phyloP scores from a whole-genome alignment of 2,329 filamentous ascomycete species.

The Aspergillus sojae region DNA sequence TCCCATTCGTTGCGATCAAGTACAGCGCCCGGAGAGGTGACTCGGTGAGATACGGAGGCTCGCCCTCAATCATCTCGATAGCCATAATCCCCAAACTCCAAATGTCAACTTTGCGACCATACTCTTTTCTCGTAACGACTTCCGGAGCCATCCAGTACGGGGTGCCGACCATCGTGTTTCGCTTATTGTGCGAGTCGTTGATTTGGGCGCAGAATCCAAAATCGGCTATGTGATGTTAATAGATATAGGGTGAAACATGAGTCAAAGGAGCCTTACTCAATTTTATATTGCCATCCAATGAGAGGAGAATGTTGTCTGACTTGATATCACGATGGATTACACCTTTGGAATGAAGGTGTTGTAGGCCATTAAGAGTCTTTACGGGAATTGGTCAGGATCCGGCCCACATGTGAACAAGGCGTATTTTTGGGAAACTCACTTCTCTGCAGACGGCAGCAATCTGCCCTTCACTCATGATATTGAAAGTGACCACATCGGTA shows the following conservation, averaged over 20 bases:
- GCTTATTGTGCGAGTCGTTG: constrained; percentile 94
- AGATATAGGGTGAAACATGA: not conserved
- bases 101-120: constrained; percentile 97
- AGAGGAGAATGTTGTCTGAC: constrained; percentile 95
- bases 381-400: constrained; percentile 21
- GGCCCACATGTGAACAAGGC: not conserved
- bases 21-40: constrained; percentile 90
- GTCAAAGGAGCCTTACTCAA: constrained; percentile 68
- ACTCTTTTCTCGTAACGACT: constrained; percentile 95
- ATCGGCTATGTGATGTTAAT: constrained; percentile 66
- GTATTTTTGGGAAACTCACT: constrained; percentile 42
- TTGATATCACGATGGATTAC: constrained; percentile 99
- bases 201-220: constrained; percentile 99
- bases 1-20: constrained; percentile 95
- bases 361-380: constrained; percentile 80
- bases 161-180: constrained; percentile 98
- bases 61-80: constrained; percentile 99
- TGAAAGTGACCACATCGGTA: constrained; percentile 98
- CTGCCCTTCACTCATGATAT: constrained; percentile 98
- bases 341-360: constrained; percentile 95
- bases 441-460: constrained; percentile 95
- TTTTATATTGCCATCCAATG: constrained; percentile 94
- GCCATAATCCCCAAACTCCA: constrained; percentile 99
- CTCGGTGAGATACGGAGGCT: constrained; percentile 95
- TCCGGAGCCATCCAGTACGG: constrained; percentile 99